phyloP scores from a whole-genome alignment of 1,139 yeast species.

The Dujonia santamariae region DNA sequence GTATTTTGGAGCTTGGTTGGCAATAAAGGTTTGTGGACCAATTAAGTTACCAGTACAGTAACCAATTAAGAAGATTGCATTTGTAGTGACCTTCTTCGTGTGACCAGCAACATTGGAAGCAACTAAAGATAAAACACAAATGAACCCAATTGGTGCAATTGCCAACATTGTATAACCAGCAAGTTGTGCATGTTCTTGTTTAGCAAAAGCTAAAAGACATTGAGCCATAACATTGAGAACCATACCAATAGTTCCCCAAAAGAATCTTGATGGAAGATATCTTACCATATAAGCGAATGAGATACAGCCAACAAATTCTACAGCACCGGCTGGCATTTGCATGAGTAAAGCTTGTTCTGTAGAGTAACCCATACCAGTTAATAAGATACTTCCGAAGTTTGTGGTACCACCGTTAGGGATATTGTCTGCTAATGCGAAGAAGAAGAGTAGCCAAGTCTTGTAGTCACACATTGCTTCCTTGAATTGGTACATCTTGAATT shows the following conservation, averaged over 20 bases:
- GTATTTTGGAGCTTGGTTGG: conserved; percentile 50
- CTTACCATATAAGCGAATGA: conserved; percentile 24
- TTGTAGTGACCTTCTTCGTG: conserved; percentile 20
- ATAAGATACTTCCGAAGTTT: conserved; percentile 28
- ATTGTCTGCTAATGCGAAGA: conserved; percentile 23
- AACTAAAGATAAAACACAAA: conserved; percentile 18
- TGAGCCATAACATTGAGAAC: conserved; percentile 34
- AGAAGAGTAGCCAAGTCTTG: conserved; percentile 18
- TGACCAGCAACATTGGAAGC: conserved; percentile 20
- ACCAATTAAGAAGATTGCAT: conserved; percentile 28
- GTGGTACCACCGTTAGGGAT: conserved; percentile 55
- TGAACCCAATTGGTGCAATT: conserved; percentile 37
- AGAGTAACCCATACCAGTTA: conserved; percentile 25
- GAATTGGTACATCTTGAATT: conserved; percentile 14
- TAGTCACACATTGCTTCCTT: conserved; percentile 11
- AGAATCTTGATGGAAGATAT: conserved; percentile 32
- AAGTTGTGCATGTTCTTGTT: conserved; percentile 30
- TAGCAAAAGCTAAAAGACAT: conserved; percentile 49
- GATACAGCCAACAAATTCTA: conserved; percentile 42
- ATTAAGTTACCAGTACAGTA: conserved; percentile 67
- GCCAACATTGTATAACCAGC: conserved; percentile 35
- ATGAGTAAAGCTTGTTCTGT: conserved; percentile 31
- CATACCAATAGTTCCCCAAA: conserved; percentile 41
- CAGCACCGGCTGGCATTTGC: conserved; percentile 36
- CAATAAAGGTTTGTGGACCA: conserved; percentile 68